Evolutionary conservation across 116 monocot species (phyloP).

Genomic region (Iris pallida): DNA sequence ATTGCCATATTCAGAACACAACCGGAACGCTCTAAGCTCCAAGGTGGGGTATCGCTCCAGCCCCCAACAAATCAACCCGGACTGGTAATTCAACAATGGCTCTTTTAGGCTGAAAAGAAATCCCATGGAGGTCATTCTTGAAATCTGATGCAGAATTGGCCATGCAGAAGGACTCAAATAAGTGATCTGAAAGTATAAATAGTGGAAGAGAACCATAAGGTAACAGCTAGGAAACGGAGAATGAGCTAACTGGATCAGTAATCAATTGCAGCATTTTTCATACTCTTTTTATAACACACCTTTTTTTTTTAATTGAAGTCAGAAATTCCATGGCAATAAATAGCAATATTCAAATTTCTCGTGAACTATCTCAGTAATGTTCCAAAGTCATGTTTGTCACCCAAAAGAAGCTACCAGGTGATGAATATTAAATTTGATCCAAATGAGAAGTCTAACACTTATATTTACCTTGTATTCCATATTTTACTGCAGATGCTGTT

Average conservation of each 20-base stretch:
- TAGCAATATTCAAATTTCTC: too few relatives aligned
- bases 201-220: neutral
- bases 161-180: conserved; percentile 7
- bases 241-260: too few relatives aligned
- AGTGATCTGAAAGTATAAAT: conserved; percentile 28
- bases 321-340: too few relatives aligned
- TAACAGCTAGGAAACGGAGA: too few relatives aligned
- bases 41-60: conserved; percentile 98
- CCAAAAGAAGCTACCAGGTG: too few relatives aligned
- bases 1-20: conserved; percentile 98
- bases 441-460: neutral
- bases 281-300: too few relatives aligned
- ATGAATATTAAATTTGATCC: too few relatives aligned
- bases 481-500: conserved; percentile 71
- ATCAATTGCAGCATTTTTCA: too few relatives aligned
- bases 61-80: conserved; percentile 91
- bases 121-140: conserved; percentile 8
- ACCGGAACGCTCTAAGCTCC: conserved; percentile 88
- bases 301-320: too few relatives aligned
- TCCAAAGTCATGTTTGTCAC: too few relatives aligned
- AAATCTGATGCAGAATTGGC: conserved; percentile 14
- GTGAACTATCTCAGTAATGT: too few relatives aligned
- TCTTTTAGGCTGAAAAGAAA: conserved; percentile 28
- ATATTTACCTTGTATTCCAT: conserved; percentile 46
- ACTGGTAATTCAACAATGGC: conserved; percentile 68